Evolutionary conservation across 2,329 filamentous ascomycete species (phyloP).

Genomic region (Colletotrichum orchidophilum): DNA sequence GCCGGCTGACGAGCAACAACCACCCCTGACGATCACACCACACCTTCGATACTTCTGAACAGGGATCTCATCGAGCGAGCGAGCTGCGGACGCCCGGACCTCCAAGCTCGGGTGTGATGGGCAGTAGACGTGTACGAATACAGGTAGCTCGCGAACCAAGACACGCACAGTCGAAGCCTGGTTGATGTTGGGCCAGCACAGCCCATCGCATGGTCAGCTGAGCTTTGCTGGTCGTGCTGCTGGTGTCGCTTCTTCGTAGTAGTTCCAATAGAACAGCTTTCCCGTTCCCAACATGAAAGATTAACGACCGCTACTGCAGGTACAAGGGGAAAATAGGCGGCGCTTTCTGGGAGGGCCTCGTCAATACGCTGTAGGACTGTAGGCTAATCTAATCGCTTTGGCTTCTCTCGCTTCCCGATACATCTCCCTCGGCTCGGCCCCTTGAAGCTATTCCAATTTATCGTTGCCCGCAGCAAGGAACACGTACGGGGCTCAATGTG

Average conservation of each 20-base stretch:
- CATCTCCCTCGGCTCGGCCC: constrained; percentile 10
- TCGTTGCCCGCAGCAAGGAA: constrained; percentile 9
- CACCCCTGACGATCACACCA: constrained; percentile 32
- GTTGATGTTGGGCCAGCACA: not conserved
- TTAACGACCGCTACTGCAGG: constrained; percentile 25
- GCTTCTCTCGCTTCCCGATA: constrained; percentile 22
- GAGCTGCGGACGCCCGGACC: not conserved
- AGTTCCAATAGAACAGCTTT: constrained; percentile 6
- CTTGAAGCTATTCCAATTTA: constrained; percentile 28
- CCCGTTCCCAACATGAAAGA: not conserved
- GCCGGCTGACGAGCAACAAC: constrained; percentile 12
- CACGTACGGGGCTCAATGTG: not conserved
- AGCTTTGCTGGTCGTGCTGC: not conserved
- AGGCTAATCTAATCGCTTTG: not conserved
- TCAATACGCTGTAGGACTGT: constrained; percentile 4
- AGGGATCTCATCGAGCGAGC: constrained; percentile 16
- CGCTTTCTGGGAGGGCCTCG: not conserved
- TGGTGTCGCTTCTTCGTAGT: not conserved
- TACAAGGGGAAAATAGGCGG: constrained; percentile 10
- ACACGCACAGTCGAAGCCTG: not conserved
- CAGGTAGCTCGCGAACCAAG: not conserved
- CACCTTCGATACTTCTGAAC: not conserved
- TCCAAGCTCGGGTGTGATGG: not conserved
- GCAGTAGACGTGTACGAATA: not conserved
- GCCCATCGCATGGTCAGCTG: not conserved